A percentile compares a stretch with the other conserved stretches of the same genome.
Conservation (phyloP, 768 basidiomycete species). For the Dentipellis fragilis region DNA sequence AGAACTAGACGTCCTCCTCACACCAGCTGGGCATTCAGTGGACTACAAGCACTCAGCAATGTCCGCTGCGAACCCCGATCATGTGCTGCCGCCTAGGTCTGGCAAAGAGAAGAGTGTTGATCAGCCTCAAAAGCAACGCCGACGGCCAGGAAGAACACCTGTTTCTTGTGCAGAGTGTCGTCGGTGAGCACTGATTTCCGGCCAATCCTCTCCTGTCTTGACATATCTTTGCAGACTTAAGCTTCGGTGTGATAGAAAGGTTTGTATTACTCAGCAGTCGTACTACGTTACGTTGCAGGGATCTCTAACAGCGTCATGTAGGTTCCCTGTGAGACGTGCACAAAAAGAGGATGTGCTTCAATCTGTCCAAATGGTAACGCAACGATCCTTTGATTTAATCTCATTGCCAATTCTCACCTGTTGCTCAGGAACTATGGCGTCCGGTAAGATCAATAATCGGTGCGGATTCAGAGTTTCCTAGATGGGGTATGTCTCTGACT, state of each 20-base stretch:
- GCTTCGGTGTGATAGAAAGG: conserved; percentile 56
- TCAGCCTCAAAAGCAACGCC: conserved; percentile 6
- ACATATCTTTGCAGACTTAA: conserved; percentile 38
- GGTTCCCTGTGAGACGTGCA: conserved; percentile 75
- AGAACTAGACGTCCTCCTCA: too few relatives aligned
- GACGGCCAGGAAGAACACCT: conserved; percentile 16
- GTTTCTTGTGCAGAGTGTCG: conserved; percentile 28
- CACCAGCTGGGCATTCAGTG: too few relatives aligned
- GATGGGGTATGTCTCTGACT: too few relatives aligned
- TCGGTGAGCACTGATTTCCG: conserved; percentile 19
- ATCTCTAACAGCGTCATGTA: conserved; percentile 15
- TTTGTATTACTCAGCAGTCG: conserved; percentile 17
- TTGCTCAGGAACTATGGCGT: conserved; percentile 37
- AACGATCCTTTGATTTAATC: not conserved
- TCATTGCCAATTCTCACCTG: not conserved
- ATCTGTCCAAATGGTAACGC: conserved; percentile 63
- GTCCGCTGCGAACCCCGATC: too few relatives aligned
- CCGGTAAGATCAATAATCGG: conserved; percentile 50
- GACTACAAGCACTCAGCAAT: too few relatives aligned
- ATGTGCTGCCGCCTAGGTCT: too few relatives aligned
- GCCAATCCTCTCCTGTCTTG: not conserved
- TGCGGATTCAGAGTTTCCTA: conserved; percentile 11
- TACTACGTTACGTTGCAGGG: too few relatives aligned
- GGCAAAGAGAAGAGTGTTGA: not conserved
- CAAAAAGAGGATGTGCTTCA: conserved; percentile 60